phyloP scores from a whole-genome alignment of 148 eudicot genomes.

The Fagopyrum homotropicum region DNA sequence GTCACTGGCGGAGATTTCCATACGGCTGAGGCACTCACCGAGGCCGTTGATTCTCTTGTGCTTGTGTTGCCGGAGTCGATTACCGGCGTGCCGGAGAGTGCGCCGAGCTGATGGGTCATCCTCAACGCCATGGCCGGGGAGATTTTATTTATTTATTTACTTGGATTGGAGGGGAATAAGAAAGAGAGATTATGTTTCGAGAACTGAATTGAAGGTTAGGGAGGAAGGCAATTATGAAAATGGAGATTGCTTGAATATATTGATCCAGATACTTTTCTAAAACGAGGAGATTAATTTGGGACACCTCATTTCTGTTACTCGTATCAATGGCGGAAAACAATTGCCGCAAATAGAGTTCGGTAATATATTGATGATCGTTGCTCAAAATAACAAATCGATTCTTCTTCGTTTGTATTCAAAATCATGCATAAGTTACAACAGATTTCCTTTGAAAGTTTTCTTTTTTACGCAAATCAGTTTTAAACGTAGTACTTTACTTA shows the following conservation, averaged over 20 bases:
- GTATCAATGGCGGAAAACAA: too few relatives aligned
- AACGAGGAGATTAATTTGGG: not conserved
- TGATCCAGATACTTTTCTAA: not conserved
- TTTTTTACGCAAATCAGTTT: too few relatives aligned
- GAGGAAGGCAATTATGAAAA: too few relatives aligned
- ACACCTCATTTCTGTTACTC: too few relatives aligned
- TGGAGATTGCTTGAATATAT: not conserved
- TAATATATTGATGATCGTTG: too few relatives aligned
- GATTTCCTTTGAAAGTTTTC: too few relatives aligned
- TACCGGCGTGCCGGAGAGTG: constrained; percentile 10
- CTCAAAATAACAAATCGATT: too few relatives aligned
- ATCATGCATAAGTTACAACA: too few relatives aligned
- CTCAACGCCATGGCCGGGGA: constrained; percentile 7
- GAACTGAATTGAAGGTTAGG: too few relatives aligned
- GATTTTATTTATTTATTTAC: not conserved
- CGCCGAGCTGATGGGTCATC: constrained; percentile 7
- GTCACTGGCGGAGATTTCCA: constrained; percentile 24
- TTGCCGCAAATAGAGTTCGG: too few relatives aligned
- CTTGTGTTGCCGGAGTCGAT: not conserved
- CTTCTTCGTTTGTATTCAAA: too few relatives aligned
- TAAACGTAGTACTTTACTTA: too few relatives aligned
- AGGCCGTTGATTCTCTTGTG: not conserved
- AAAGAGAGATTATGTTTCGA: not conserved
- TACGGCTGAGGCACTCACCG: constrained; percentile 19
- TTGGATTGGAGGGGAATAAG: not conserved